These are phyloP conservation scores for Pelargonium fulgidum DNA, from an alignment of 441 rosid genomes.

Conservation along the genomic window DNA sequence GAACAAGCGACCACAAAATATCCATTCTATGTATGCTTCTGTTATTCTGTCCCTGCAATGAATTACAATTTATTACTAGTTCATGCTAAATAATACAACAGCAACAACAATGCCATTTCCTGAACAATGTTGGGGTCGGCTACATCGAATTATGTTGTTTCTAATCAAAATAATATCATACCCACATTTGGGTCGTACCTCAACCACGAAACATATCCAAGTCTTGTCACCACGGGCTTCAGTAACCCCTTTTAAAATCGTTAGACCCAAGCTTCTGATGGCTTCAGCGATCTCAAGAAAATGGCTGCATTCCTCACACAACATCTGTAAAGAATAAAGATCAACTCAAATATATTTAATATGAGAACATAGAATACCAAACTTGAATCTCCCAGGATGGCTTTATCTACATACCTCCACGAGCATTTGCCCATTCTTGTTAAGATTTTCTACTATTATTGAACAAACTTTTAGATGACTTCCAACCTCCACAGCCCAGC, in stretches of 20 bases:
- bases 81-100: neutral
- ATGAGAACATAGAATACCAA: constrained; percentile 6
- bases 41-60: constrained; percentile 68
- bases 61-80: constrained; percentile 16
- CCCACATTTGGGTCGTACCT: constrained; percentile 41
- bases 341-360: constrained; percentile 20
- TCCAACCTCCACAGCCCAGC: constrained; percentile 90
- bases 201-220: constrained; percentile 83
- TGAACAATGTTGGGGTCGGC: no score
- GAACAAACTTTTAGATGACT: constrained; percentile 86
- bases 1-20: constrained; percentile 82
- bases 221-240: constrained; percentile 75
- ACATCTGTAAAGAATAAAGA: constrained; percentile 59
- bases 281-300: constrained; percentile 94
- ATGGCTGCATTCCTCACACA: constrained; percentile 88
- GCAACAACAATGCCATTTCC: neutral
- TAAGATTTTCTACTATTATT: constrained; percentile 76
- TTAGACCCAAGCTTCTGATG: constrained; percentile 70
- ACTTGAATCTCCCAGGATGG: neutral
- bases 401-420: constrained; percentile 52
- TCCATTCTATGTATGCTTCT: constrained; percentile 81
- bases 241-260: constrained; percentile 81
- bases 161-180: neutral
- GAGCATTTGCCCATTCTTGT: constrained; percentile 78
- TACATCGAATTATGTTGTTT: neutral